A percentile compares a stretch with the other conserved stretches of the same genome.
phyloP scores from a whole-genome alignment of 2,329 filamentous ascomycete genomes.

The Hansfordia pulvinata region DNA sequence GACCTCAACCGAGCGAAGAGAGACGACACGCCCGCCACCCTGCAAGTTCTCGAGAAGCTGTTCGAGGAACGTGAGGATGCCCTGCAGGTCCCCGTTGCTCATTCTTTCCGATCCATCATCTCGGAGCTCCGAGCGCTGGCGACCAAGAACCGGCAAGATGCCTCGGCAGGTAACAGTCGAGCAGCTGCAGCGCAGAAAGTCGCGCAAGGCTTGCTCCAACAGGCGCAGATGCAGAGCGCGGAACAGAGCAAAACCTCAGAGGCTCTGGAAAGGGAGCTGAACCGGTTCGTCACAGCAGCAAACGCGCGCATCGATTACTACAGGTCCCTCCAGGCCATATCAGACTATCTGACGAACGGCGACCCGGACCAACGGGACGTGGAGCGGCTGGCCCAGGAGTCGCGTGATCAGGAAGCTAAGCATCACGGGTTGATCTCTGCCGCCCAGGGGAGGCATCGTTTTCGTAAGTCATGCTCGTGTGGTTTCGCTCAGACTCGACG shows the following conservation, averaged over 20 bases:
- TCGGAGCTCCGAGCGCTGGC: conserved; percentile 54
- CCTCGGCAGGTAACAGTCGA: conserved; percentile 35
- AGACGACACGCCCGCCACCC: conserved; percentile 51
- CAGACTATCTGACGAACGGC: too few species aligned
- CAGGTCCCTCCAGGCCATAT: conserved; percentile 78
- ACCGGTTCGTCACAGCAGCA: conserved; percentile 64
- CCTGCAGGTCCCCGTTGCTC: conserved; percentile 33
- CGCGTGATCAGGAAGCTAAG: conserved; percentile 35
- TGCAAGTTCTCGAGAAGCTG: conserved; percentile 39
- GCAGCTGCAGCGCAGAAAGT: conserved; percentile 51
- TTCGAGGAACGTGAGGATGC: conserved; percentile 29
- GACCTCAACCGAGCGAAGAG: conserved; percentile 47
- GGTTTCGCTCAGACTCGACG: neutral
- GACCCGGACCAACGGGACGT: too few species aligned
- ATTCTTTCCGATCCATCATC: conserved; percentile 59
- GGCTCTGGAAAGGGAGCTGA: conserved; percentile 54
- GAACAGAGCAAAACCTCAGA: conserved; percentile 34
- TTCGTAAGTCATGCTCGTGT: conserved; percentile 30
- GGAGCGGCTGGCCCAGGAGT: too few species aligned
- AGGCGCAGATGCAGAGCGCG: conserved; percentile 38
- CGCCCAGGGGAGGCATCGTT: conserved; percentile 62
- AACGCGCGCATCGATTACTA: conserved; percentile 85
- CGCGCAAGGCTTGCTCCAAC: conserved; percentile 46
- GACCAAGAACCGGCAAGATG: conserved; percentile 44
- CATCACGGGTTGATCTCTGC: conserved; percentile 45